These are phyloP conservation scores for Populus alba DNA, from an alignment of 345 rosid species.

Conservation along the genomic window DNA sequence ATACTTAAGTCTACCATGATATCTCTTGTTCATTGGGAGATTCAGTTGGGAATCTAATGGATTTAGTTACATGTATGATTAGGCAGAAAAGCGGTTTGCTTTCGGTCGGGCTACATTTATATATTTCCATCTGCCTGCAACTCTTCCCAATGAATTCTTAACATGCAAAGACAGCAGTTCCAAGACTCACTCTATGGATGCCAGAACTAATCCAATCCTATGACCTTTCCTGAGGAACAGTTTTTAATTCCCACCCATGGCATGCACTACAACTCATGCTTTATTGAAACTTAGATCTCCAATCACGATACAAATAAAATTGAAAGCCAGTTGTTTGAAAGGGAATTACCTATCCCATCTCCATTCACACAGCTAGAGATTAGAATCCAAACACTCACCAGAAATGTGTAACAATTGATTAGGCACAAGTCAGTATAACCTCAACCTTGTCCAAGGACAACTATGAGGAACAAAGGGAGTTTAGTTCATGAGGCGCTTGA, in stretches of 20 bases:
- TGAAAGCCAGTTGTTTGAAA: slow-evolving; percentile 9
- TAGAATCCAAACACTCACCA: background rate
- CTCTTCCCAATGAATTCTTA: slow-evolving; percentile 31
- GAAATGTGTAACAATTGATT: background rate
- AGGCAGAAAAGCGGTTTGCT: slow-evolving; percentile 31
- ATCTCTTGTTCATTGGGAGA: slow-evolving; percentile 27
- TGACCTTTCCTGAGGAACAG: slow-evolving; percentile 3
- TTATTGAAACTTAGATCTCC: slow-evolving; percentile 18
- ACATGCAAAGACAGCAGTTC: slow-evolving; percentile 6
- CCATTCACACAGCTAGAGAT: slow-evolving; percentile 8
- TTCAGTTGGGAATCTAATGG: slow-evolving; percentile 27
- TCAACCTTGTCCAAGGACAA: background rate
- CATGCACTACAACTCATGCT: slow-evolving; percentile 31
- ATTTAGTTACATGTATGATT: slow-evolving; percentile 25
- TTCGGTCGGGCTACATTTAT: slow-evolving; percentile 26
- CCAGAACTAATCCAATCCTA: slow-evolving; percentile 17
- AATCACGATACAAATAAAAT: slow-evolving; percentile 12
- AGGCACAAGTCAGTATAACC: background rate
- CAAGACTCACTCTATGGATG: slow-evolving; percentile 1
- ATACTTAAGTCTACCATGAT: slow-evolving; percentile 32
- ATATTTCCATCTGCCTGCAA: slow-evolving; percentile 24
- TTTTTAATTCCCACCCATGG: slow-evolving; percentile 16
- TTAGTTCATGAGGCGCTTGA: background rate
- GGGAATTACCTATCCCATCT: slow-evolving; percentile 4
- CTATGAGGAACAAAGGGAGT: background rate